Conservation (phyloP, 1,139 yeast species). For the Yamadazyma songkhlaensis region DNA sequence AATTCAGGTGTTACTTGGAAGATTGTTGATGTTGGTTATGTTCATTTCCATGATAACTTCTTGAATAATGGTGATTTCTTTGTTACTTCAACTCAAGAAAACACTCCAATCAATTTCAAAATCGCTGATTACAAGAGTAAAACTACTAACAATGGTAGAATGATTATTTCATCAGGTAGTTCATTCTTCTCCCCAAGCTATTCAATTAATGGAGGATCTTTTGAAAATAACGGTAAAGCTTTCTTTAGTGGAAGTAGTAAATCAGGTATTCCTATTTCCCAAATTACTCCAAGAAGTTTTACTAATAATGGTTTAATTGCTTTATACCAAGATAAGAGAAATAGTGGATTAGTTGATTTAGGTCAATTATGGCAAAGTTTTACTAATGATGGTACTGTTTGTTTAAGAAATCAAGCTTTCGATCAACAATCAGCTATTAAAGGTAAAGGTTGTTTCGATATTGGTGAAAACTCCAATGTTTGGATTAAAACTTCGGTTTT, state of each 20-base stretch:
- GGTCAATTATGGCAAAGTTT: constrained; percentile 16
- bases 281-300: constrained; percentile 20
- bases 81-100: constrained; percentile 7
- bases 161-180: constrained; percentile 11
- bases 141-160: constrained; percentile 10
- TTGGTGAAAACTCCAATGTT: constrained; percentile 15
- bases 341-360: constrained; percentile 15
- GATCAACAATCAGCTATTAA: constrained; percentile 15
- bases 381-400: constrained; percentile 20
- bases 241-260: constrained; percentile 12
- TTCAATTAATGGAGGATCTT: constrained; percentile 11
- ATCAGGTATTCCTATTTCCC: constrained; percentile 14
- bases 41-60: constrained; percentile 12
- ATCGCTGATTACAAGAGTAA: constrained; percentile 5
- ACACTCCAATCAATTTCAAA: constrained; percentile 9
- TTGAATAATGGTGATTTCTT: constrained; percentile 11
- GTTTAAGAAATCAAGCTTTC: constrained; percentile 19
- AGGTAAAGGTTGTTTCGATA: constrained; percentile 22
- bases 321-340: constrained; percentile 19
- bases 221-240: constrained; percentile 14
- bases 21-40: constrained; percentile 9
- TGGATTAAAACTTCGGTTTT: constrained; percentile 15
- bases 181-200: constrained; percentile 13
- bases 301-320: constrained; percentile 23
- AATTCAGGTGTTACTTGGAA: constrained; percentile 10